phyloP scores from a whole-genome alignment of 225 moss, liverwort and hornwort species.

The Lunularia cruciata region DNA sequence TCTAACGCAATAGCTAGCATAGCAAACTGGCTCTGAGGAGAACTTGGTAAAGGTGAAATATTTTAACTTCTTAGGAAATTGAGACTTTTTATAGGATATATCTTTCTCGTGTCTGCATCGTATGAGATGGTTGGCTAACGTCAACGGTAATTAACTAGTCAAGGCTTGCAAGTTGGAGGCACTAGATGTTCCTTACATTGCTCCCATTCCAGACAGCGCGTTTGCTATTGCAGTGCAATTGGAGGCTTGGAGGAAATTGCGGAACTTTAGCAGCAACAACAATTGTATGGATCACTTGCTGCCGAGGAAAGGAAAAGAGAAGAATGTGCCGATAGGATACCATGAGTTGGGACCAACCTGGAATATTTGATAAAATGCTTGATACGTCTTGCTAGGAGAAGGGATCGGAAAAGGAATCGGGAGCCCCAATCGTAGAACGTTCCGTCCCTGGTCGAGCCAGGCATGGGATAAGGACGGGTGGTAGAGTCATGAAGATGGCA shows the following conservation, averaged over 20 bases:
- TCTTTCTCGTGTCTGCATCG: no score
- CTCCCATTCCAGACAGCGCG: neutral
- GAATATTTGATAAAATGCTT: conserved; percentile 6
- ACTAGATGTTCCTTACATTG: neutral
- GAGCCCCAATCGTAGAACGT: conserved; percentile 11
- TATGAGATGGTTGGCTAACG: neutral
- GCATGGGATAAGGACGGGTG: conserved; percentile 15
- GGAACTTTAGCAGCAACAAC: no score
- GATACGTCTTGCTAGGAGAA: neutral
- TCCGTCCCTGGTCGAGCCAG: neutral
- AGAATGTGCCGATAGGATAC: neutral
- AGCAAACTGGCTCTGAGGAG: no score
- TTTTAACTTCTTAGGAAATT: no score
- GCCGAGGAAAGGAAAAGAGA: neutral
- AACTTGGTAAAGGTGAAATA: no score
- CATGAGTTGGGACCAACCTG: neutral
- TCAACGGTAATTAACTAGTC: no score
- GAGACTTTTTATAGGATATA: no score
- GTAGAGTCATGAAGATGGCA: conserved; percentile 9
- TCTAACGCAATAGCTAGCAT: no score
- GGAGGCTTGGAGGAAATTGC: no score
- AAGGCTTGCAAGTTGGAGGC: no score
- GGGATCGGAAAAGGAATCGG: neutral
- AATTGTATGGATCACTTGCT: no score
- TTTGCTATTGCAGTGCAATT: no score